Conservation (phyloP, 495 filamentous ascomycete species). For the Cladorrhinum samala region DNA sequence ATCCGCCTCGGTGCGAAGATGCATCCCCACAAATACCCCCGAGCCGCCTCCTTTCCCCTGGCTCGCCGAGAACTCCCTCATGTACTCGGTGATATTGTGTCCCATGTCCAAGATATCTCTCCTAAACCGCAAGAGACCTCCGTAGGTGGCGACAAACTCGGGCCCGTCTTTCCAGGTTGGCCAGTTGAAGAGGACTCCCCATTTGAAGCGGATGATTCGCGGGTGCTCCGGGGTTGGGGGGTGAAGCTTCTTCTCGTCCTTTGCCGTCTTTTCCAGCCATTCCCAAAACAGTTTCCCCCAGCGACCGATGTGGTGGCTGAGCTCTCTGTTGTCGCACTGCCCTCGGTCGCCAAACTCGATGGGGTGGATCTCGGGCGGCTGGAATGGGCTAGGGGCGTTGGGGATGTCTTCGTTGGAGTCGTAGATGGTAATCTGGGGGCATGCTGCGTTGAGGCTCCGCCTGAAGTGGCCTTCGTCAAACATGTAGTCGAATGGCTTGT, state of each 20-base stretch:
- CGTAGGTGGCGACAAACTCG: constrained; percentile 36
- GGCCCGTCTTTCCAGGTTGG: constrained; percentile 37
- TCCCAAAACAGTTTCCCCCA: constrained; percentile 31
- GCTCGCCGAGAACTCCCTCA: no score
- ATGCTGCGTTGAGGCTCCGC: constrained; percentile 24
- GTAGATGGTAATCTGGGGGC: constrained; percentile 39
- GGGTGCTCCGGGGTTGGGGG: constrained; percentile 28
- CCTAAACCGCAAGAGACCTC: constrained; percentile 35
- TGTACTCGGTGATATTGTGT: constrained; percentile 20
- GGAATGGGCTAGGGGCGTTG: constrained; percentile 20
- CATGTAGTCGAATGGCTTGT: constrained; percentile 37
- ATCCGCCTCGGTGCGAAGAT: constrained; percentile 39
- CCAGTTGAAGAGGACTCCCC: constrained; percentile 44
- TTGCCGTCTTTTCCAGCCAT: constrained; percentile 19
- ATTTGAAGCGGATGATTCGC: constrained; percentile 33
- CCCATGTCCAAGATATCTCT: constrained; percentile 34
- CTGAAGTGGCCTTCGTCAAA: constrained; percentile 43
- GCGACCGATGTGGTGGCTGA: constrained; percentile 39
- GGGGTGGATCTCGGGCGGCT: constrained; percentile 34
- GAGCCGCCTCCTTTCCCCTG: constrained; percentile 12
- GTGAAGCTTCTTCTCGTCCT: constrained; percentile 19
- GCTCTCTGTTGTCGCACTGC: constrained; percentile 39
- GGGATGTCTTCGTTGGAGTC: constrained; percentile 32
- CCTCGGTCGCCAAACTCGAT: constrained; percentile 33
- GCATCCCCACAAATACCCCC: constrained; percentile 27